Percentiles rank a stretch among this genome's conserved stretches.
phyloP scores from a whole-genome alignment of 129 eudicot species.

The Chrysanthemum lavandulifolium region DNA sequence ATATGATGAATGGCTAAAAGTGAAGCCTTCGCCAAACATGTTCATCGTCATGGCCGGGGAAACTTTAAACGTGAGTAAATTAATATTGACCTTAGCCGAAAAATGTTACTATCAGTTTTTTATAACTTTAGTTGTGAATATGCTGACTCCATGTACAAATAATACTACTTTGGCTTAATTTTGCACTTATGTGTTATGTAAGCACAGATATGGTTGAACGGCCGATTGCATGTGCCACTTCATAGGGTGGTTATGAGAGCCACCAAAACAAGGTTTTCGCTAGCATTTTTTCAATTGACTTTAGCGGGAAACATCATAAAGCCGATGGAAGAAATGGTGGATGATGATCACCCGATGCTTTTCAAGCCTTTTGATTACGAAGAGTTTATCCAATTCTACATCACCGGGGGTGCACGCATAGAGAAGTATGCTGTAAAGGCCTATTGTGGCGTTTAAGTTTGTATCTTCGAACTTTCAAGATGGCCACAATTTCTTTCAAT shows the following conservation, averaged over 20 bases:
- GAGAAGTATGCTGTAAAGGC: conserved; percentile 38
- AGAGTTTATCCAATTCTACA: conserved; percentile 37
- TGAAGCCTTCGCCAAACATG: conserved; percentile 43
- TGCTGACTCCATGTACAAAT: too few species aligned
- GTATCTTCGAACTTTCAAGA: too few species aligned
- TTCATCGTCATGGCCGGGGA: conserved; percentile 67
- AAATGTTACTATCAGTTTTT: too few species aligned
- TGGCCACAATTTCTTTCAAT: too few species aligned
- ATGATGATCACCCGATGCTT: conserved; percentile 47
- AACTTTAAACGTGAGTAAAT: conserved; percentile 43
- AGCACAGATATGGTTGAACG: too few species aligned
- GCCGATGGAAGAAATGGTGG: conserved; percentile 46
- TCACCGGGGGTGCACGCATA: conserved; percentile 33
- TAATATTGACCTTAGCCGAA: too few species aligned
- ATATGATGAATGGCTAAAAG: conserved; percentile 38
- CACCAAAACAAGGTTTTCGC: conserved; percentile 38
- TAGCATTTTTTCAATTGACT: conserved; percentile 44
- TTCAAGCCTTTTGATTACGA: conserved; percentile 52
- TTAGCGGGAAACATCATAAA: conserved; percentile 31
- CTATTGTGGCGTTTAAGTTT: conserved; percentile 46
- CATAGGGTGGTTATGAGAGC: conserved; percentile 30
- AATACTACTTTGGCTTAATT: too few species aligned
- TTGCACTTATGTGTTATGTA: not conserved
- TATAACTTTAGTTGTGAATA: too few species aligned
- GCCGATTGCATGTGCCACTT: too few species aligned